Base-by-base conservation (phyloP, 2,329 filamentous ascomycete species). In the Colletotrichum orbiculare region DNA sequence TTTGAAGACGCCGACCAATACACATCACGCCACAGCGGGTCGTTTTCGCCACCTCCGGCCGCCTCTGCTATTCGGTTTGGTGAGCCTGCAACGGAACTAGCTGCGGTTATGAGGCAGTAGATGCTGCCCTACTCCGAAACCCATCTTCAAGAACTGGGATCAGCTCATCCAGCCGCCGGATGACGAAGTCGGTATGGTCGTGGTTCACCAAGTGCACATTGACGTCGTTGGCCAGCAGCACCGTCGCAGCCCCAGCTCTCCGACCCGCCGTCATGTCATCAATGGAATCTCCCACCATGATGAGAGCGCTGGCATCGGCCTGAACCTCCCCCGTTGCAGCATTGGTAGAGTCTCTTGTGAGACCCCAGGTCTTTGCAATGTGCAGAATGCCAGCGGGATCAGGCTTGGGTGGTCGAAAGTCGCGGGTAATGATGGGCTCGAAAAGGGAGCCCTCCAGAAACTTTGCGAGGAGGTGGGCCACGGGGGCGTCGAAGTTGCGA, bases 251-350 rank as follows among this genome's bases (percentile, higher is more conserved):
- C 1, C 95, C 95, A 0, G 95, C 95, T 56, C 83, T 84, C 65
- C 90, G 86, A 0, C 96, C 95, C 1, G 95, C 93, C 8, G 90
- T 92, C 88, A 98, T 96, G 75, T 99, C 96, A 75, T 98, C 96
- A 60, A 97, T 88, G 13, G 90, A 94, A 74, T 95, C 92, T 4
- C 92, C 92, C 25, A 89, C 87, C 87, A 90, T 90, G 70, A 89
- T 86, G 46, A 88, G 71, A 6, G 75, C 76, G 46, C 78, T 83
- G 2, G 81, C 85, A 66, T 83, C 82, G 1, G 73, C 72, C 56
- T 55, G 61, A 12, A 46, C 56, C 58, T 64, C 69, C 13, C 66
- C 57, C 6, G 49, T 63, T 8, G 55, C 52, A 11, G 43, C 49
- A 3, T 54, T 60, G 17, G 48, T 35, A 9, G 48, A 8, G 6